Evolutionary conservation across 1,284 basidiomycete species (phyloP).

Genomic region (Ustilago crameri): DNA sequence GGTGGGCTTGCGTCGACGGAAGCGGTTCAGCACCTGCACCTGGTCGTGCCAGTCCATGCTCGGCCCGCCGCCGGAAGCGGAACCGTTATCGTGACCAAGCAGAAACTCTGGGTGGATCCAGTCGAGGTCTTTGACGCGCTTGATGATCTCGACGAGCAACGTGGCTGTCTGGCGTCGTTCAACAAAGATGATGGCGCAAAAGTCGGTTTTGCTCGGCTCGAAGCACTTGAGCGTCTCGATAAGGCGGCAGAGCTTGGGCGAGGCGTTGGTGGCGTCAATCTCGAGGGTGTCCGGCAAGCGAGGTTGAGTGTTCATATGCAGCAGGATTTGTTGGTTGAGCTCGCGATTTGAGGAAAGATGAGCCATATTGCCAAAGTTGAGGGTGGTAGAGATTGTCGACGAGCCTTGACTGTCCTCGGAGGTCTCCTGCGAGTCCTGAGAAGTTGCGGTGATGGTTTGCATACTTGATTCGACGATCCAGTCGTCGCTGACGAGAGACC

Average conservation of each 20-base stretch:
- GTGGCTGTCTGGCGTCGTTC: constrained; percentile 48
- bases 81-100: constrained; percentile 44
- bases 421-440: not conserved
- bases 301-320: constrained; percentile 23
- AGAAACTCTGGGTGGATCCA: constrained; percentile 49
- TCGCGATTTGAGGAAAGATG: constrained; percentile 28
- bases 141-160: constrained; percentile 51
- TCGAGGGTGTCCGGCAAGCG: constrained; percentile 18
- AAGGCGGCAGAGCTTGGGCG: constrained; percentile 46
- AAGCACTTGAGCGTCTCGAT: constrained; percentile 50
- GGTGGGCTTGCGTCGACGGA: constrained; percentile 39
- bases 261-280: constrained; percentile 17
- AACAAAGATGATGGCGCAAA: constrained; percentile 60
- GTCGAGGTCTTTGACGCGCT: constrained; percentile 27
- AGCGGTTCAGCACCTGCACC: constrained; percentile 46
- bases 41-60: constrained; percentile 56
- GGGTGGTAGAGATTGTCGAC: constrained; percentile 1
- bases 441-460: constrained; percentile 1
- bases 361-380: constrained; percentile 4
- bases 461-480: constrained; percentile 31
- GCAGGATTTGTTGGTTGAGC: constrained; percentile 30
- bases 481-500: constrained; percentile 27
- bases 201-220: constrained; percentile 7
- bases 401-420: not conserved
- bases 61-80: constrained; percentile 13